Percentiles rank a stretch among this genome's conserved stretches.
Conservation (phyloP, 345 rosid species). For the Xanthoceras sorbifolium region DNA sequence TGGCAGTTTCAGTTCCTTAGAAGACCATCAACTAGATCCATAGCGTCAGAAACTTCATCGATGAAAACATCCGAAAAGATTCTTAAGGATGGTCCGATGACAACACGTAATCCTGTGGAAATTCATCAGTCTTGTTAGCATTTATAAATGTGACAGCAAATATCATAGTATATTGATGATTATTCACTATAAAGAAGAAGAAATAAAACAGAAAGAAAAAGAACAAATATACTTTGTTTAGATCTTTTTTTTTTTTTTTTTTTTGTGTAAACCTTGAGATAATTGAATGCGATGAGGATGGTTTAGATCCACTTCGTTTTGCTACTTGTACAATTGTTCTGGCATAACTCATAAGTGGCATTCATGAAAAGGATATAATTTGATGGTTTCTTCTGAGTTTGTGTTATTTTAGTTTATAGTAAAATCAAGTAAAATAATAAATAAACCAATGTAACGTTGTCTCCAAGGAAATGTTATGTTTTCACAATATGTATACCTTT, state of each 20-base stretch:
- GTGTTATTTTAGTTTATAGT: too few species aligned
- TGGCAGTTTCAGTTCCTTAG: constrained; percentile 56
- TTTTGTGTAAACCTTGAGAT: background rate
- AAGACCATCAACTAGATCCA: constrained; percentile 47
- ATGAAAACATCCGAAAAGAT: constrained; percentile 39
- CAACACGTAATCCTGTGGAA: constrained; percentile 18
- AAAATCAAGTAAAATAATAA: too few species aligned
- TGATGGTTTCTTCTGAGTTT: too few species aligned
- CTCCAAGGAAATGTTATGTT: too few species aligned
- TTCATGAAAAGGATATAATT: too few species aligned
- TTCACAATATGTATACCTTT: too few species aligned
- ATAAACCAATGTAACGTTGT: too few species aligned
- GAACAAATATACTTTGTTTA: background rate
- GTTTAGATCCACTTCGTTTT: background rate
- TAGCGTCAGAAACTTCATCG: constrained; percentile 26
- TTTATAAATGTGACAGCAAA: constrained; percentile 7
- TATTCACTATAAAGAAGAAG: background rate
- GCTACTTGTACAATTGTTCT: too few species aligned
- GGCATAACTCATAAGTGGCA: too few species aligned
- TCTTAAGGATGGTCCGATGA: constrained; percentile 28
- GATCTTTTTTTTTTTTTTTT: background rate
- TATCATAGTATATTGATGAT: background rate
- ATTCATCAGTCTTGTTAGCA: constrained; percentile 29
- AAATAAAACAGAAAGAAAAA: too few species aligned
- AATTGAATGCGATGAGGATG: background rate